Base-by-base conservation (phyloP, 1,139 yeast species). In the Diutina siamensis region DNA sequence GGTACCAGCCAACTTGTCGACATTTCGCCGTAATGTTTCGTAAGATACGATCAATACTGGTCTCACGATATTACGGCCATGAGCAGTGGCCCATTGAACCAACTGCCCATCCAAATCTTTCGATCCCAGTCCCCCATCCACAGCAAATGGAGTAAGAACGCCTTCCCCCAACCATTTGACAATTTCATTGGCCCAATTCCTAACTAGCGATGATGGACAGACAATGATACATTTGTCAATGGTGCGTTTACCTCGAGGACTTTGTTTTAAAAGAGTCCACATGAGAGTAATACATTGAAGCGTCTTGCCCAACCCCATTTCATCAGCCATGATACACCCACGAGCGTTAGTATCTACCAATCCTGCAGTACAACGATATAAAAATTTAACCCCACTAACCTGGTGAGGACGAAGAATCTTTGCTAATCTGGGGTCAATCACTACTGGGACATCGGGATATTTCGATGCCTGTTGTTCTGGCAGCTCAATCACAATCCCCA, bases 271-370 rank as follows among this genome's bases (percentile, higher is more conserved):
- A 46, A 92, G 62, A 0, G 98, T 92, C 98, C 98, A 92, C 86
- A 92, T 75, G 40, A 92, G 69, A 0, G 97, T 74, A 44, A 92
- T 74, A 60, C 98, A 94, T 61, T 92, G 99, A 40, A 92, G 69
- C 0, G 99, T 92, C 59, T 92, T 92, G 22, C 98, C 98, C 42
- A 92, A 71, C 2, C 98, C 98, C 98, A 92, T 92, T 64, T 88
- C 99, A 66, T 92, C 99, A 0, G 99, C 99, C 98, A 92, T 92
- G 47, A 92, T 94, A 59, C 98, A 92, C 1, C 99, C 99, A 58
- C 83, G 80, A 0, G 97, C 97, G 40, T 80, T 72, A 2, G 88
- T 78, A 57, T 88, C 95, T 25, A 87, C 74, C 41, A 89, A 64
- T 0, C 99, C 98, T 0, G 97, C 76, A 1, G 95, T 87, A 61